Base-by-base conservation (phyloP, 257 asterid species). In the Penstemon barbatus region DNA sequence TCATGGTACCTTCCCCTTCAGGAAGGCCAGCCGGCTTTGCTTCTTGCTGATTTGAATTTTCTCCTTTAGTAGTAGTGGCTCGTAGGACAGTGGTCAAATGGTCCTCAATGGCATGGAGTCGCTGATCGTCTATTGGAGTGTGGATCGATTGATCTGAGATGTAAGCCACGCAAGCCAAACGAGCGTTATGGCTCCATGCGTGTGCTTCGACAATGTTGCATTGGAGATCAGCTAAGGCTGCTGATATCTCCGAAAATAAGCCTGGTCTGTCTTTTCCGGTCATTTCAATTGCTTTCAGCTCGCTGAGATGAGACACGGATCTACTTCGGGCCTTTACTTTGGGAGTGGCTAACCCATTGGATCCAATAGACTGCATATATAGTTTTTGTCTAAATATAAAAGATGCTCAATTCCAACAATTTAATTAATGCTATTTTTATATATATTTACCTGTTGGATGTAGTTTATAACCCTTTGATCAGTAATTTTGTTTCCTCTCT, bases 201-300 rank as follows among this genome's bases (percentile, higher is more conserved):
- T 89, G 95, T 4, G 92, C 96, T 57, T 84, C 91, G 0, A 87
- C 80, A 0, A 89, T 75, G 81, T 85, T 85, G 80, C 91, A 82
- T 5, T 83, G 86, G 55, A 87, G 91, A 57, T 90, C 93, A 4
- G 89, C 90, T 38, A 87, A 42, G 36, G 92, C 93, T 5, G 97
- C 97, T 62, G 93, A 87, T 39, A 90, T 87, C 85, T 90, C 97
- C 0, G 97, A 87, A 51, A 90, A 84, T 7, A 90, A 69, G 0
- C 93, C 93, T 0, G 97, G 92, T 71, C 97, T 67, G 77, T 87
- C 97, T 56, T 78, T 87, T 61, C 96, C 96, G 1, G 86, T 84
- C 86, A 87, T 73, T 71, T 87, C 97, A 6, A 90, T 90, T 3
- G 91, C 89, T 68, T 82, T 78, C 0, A 86, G 80, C 67, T 79